phyloP scores from a whole-genome alignment of 352 stramenopile genomes.

The Plasmopara halstedii region DNA sequence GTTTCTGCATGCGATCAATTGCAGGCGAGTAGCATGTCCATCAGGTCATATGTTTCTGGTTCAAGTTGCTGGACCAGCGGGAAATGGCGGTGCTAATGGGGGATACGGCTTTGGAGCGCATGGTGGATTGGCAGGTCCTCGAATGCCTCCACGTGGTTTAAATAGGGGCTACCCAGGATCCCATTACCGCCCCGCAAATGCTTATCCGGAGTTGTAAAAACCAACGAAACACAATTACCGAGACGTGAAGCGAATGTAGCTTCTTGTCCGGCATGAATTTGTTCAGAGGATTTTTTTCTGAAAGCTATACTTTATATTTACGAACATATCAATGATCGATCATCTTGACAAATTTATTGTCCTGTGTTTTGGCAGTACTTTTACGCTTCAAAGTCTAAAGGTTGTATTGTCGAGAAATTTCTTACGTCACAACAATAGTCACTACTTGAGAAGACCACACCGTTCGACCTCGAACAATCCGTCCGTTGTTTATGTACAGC shows the following conservation, averaged over 20 bases:
- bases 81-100: slow-evolving; percentile 9
- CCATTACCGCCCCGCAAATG: slow-evolving; percentile 39
- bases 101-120: slow-evolving; percentile 22
- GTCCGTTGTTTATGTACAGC: slow-evolving; percentile 44
- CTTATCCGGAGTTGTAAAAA: slow-evolving; percentile 50
- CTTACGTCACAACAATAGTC: slow-evolving; percentile 19
- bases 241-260: slow-evolving; percentile 18
- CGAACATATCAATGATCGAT: neutral
- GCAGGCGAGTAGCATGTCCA: slow-evolving; percentile 70
- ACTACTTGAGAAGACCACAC: slow-evolving; percentile 37
- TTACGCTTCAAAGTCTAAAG: too few species aligned
- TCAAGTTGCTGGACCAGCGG: slow-evolving; percentile 52
- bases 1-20: slow-evolving; percentile 1
- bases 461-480: slow-evolving; percentile 41
- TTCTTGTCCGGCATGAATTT: slow-evolving; percentile 8
- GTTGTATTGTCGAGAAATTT: too few species aligned
- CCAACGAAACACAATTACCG: slow-evolving; percentile 17
- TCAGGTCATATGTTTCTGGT: slow-evolving; percentile 84
- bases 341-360: too few species aligned
- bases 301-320: slow-evolving; percentile 10
- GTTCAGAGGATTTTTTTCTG: slow-evolving; percentile 4
- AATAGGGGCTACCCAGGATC: slow-evolving; percentile 44
- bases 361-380: too few species aligned
- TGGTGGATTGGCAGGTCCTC: slow-evolving; percentile 12
- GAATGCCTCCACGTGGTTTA: slow-evolving; percentile 27